Evolutionary conservation across 768 basidiomycete species (phyloP), one percentile per base, ranked within the genome.

Genomic region (Lactifluus echinatus): DNA sequence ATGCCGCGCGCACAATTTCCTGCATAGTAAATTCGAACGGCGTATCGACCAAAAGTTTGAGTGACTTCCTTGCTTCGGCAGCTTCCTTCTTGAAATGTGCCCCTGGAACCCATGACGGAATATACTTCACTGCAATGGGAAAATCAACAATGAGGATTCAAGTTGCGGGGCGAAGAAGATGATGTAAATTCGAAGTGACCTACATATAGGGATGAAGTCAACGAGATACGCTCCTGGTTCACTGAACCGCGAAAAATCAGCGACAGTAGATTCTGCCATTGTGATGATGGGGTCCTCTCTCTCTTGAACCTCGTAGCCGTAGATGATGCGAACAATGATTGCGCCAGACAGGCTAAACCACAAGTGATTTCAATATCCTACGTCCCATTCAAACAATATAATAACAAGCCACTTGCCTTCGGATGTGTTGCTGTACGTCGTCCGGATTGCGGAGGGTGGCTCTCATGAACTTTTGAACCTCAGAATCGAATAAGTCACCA

Each of bases 11-110:
- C 29, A 52, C 59, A 50, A 49, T 55, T 47, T 51, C 17, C 4
- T 34, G 19, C 50, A 46, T 46, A 7, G 46, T 50, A 11, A 52
- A 44, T 24, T 56, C 29, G 19, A 56, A 47, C 4, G 59, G 55
- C n/a, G 52, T 37, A n/a, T 56, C 53, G 2, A 17, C 24, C 12
- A 45, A 2, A 1, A 26, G 8, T 3, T 40, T 23, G 12, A 56
- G 14, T 12, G 2, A 24, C 19, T 19, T 42, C 29, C 23, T 52
- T 17, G 40, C 28, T 15, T 42, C 21, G n/a, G 29, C 31, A 7
- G 51, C 40, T 7, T 29, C 29, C 6, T 52, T 40, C 14, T 31
- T 29, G 29, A 52, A 52, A 23, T 29, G 11, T 8, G 51, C 51
- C 19, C 51, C 51, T 2, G 51, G 51, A 33, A 52, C 28, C 51